Evolutionary conservation across 1,139 yeast species (phyloP), one percentile per base, ranked within the genome.

Genomic region (Hanseniaspora sp.): DNA sequence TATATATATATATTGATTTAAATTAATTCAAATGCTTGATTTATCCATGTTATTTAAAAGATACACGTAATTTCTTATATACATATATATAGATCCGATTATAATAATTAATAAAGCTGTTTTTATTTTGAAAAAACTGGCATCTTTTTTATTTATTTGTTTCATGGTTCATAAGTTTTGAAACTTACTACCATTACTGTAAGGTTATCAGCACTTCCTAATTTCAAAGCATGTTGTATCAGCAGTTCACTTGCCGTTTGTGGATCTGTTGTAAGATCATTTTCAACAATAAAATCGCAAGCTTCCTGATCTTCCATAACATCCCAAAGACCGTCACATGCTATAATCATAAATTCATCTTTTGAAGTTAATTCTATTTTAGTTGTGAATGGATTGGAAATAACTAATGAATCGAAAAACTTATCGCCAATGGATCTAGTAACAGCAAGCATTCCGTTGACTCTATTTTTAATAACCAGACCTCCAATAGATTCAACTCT

Each of bases 281-380:
- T 69, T 40, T 76, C 77, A 40, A 76, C 72, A 6, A 86, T 81
- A 61, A 82, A 68, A 55, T 82, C 82, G 57, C 94, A 86, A 0
- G 96, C 96, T 55, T 77, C 77, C 59, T 80, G 81, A 63, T 90
- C 97, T 7, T 80, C 74, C 54, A 90, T 75, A 2, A 90, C 96
- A 66, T 90, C 97, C 96, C 96, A 90, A 13, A 90, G 72, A 0
- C 97, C 97, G 67, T 90, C 97, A 67, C 96, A 88, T 1, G 96
- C 96, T 57, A 90, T 70, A 53, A 90, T 88, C 64, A 90, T 67
- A 65, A 86, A 87, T 61, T 84, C 80, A 64, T 86, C 95, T 71
- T 18, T 70, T 61, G 59, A 55, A 13, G 57, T 75, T 70, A 94
- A 74, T 63, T 82, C 86, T 0, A 95, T 88, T 49, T 88, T 80